Base-by-base conservation (phyloP, 164 flowering plant species). In the Stephania japonica region DNA sequence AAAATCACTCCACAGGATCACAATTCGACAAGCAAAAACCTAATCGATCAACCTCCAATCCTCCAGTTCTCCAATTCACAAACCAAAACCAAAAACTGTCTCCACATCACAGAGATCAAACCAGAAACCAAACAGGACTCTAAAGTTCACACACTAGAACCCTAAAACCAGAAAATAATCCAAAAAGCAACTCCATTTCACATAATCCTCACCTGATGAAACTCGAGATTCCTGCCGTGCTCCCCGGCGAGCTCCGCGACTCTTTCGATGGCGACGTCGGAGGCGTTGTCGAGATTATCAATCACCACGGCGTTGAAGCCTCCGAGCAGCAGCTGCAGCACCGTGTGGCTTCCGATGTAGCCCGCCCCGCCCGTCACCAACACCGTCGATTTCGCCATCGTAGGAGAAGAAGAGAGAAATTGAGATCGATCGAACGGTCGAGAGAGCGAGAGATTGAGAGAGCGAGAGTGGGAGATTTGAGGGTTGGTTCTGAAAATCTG, bases 331-430 rank as follows among this genome's bases (percentile, higher is more conserved):
- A 95, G 86, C 75, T 95, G 99, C 42, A 95, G 86, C 62, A 91
- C 94, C 26, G 99, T 91, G 85, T 95, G 99, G 75, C 88, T 89
- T 13, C 99, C 99, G 26, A 95, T 92, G 79, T 92, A 95, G 5
- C 99, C 99, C 44, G 99, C 97, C 16, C 99, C 99, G 5, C 99
- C 99, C 9, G 99, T 92, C 38, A 95, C 96, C 74, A 95, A 76
- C n/a, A 95, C 83, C 75, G 18, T 87, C 82, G n/a, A n/a, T n/a
- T 84, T 81, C 70, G 53, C 67, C 81, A 75, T 77, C 16, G 16
- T 18, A 0, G 27, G 9, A n/a, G 38, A 32, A 32, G 38, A 32
- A 32, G 38, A 32, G 38, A 2, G 38, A 32, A 32, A 32, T 32
- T 32, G 38, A 32, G 38, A 32, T 32, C 38, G 38, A 32, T 59